phyloP scores from a whole-genome alignment of 345 rosid genomes.

The Gossypium ekmanianum region DNA sequence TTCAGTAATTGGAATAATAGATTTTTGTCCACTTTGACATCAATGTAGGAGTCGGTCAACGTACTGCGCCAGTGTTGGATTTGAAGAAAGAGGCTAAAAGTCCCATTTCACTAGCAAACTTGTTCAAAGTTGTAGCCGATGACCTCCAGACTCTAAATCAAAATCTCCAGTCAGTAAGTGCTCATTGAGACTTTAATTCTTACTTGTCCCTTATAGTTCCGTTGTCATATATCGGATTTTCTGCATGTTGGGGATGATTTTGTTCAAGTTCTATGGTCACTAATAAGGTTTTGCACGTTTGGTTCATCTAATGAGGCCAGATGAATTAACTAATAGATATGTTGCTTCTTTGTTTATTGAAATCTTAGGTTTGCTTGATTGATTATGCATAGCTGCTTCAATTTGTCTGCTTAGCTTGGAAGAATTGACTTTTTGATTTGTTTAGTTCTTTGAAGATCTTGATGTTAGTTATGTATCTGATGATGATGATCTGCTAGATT shows the following conservation, averaged over 20 bases:
- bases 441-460: not conserved
- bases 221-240: not conserved
- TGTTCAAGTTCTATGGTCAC: not conserved
- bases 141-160: conserved; percentile 77
- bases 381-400: not conserved
- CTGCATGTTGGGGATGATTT: not conserved
- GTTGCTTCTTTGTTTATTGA: not conserved
- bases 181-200: not conserved
- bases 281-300: not conserved
- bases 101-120: conserved; percentile 48
- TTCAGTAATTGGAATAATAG: not conserved
- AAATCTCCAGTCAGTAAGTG: conserved; percentile 85
- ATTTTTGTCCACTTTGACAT: conserved; percentile 19
- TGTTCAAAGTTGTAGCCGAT: conserved; percentile 80
- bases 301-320: not conserved
- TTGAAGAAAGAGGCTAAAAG: conserved; percentile 48
- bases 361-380: not conserved
- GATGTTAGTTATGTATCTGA: conserved; percentile 22
- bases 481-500: conserved; percentile 54
- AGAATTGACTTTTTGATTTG: not conserved
- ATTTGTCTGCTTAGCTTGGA: not conserved
- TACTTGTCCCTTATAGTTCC: not conserved
- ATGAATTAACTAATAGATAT: not conserved
- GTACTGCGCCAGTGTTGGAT: conserved; percentile 43
- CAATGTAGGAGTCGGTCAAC: conserved; percentile 43